phyloP scores from a whole-genome alignment of 2,329 filamentous ascomycete genomes.

The Fusarium robinianum region DNA sequence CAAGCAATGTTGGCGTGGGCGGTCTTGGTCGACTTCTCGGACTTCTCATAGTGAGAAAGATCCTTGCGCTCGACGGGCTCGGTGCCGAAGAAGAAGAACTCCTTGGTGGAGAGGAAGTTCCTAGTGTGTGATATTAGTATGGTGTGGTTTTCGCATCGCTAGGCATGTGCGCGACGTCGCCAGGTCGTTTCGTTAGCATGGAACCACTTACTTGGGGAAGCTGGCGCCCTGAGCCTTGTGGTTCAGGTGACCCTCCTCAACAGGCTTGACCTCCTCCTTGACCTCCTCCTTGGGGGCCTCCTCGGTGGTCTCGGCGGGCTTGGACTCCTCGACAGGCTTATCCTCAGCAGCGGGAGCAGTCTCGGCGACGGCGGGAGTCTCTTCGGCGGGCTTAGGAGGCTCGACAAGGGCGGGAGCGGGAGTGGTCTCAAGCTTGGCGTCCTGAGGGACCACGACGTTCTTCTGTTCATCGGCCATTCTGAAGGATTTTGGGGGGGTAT shows the following conservation, averaged over 20 bases:
- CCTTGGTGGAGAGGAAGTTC: constrained; percentile 89
- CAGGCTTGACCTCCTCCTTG: constrained; percentile 66
- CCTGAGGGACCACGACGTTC: constrained; percentile 63
- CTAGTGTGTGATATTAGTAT: constrained; percentile 47
- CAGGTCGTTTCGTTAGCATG: no score
- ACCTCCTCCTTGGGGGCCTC: constrained; percentile 49
- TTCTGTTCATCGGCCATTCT: constrained; percentile 77
- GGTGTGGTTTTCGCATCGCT: background rate
- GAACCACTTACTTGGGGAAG: constrained; percentile 76
- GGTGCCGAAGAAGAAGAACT: constrained; percentile 85
- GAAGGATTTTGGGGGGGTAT: constrained; percentile 49
- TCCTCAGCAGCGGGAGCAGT: constrained; percentile 46
- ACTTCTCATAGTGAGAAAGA: constrained; percentile 77
- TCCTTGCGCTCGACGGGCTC: constrained; percentile 75
- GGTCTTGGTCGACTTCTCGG: constrained; percentile 78
- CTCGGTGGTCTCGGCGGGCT: constrained; percentile 48
- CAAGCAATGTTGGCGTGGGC: constrained; percentile 83
- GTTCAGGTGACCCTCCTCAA: constrained; percentile 82
- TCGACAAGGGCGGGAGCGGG: constrained; percentile 41
- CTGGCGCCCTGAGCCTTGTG: constrained; percentile 86
- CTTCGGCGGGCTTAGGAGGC: constrained; percentile 46
- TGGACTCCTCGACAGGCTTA: constrained; percentile 49
- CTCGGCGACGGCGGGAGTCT: constrained; percentile 42
- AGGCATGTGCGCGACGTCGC: no score
- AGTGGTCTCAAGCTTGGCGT: constrained; percentile 50